Evolutionary conservation across 805 yeast species (phyloP), one percentile per base, ranked within the genome.

Genomic region (Ogataea paraovalis): DNA sequence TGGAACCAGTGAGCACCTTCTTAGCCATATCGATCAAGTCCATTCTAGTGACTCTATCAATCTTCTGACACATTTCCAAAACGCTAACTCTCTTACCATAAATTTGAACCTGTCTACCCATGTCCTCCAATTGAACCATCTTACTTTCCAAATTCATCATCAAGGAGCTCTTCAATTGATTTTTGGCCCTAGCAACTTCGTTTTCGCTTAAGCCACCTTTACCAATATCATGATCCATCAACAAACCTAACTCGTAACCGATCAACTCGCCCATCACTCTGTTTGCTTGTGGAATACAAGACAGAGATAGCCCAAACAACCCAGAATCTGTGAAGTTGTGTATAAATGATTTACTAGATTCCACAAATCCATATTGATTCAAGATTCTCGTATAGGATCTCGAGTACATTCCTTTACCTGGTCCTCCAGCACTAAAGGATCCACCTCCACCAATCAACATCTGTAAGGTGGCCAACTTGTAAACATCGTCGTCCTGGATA

Each of bases 401-500:
- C 3, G 97, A 88, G 65, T 90, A 94, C 98, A 94, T 91, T 3
- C 99, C 99, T 67, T 94, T 94, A 45, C 99, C 99, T 16, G 99
- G 99, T 0, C 99, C 99, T 55, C 99, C 99, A 9, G 99, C 98
- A 18, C 95, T 84, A 62, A 94, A 94, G 1, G 98, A 90, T 4
- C 97, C 96, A 48, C 98, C 99, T 33, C 98, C 97, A 39, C 99
- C 99, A 13, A 94, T 71, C 20, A 92, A 72, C 50, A 91, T 88
- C 64, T 94, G 98, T 48, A 94, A 73, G 1, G 90, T 82, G 2
- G 98, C 97, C 36, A 90, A 71, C 1, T 96, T 95, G 60, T 94
- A 94, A 39, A 91, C 81, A 58, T 94, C 97, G 18, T 87, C 88
- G 61, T 86, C 83, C 44, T 80, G 78, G 28, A 90, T 83, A 1